Base-by-base conservation (phyloP, 495 filamentous ascomycete genomes). In the Penicillium fimorum region DNA sequence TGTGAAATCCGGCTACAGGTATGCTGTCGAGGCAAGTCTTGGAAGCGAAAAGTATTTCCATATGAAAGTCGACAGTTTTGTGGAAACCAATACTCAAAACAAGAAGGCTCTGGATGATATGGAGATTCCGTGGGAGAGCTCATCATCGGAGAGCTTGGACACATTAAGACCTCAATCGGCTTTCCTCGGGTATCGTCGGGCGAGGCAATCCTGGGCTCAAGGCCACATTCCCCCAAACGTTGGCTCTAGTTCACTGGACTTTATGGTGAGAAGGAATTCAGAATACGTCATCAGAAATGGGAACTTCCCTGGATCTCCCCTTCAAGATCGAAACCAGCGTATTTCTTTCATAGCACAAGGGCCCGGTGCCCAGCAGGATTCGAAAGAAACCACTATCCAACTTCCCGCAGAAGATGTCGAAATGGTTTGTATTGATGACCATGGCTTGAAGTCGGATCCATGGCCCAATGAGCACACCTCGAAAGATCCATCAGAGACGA, bases 1-100 rank as follows among this genome's bases (percentile, higher is more conserved):
- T 5, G 81, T 87, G 3, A 82, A 95, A 61, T 73, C 87, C 57
- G 94, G 93, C 1, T 84, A 74, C 59, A 77, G 72, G 57, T 62
- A 67, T 47, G 65, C 68, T 2, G 58, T 87, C 13, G 76, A 82
- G 55, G 70, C 58, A 10, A 56, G 49, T 4, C 49, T 56, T 1
- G 56, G 45, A 7, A 47, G 44, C 15, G 56, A 60, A 6, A 63
- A 60, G 7, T 70, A 64, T 25, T 68, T 71, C 18, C 47, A 30
- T n/a, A 25, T 41, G 2, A 38, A 47, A 12, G 8, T 25, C 25
- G 7, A 18, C 33, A 12, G 7, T 9, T 5, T 0, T 10, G 10
- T 11, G 1, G 8, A 57, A 52, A 12, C 30, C n/a, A 54, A 40
- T 15, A 0, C 24, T 7, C 40, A 27, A 20, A 30, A 49, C n/a